A percentile compares a stretch with the other conserved stretches of the same genome.
Conservation (phyloP, 1,284 basidiomycete species). For the Apiotrichum siamense region DNA sequence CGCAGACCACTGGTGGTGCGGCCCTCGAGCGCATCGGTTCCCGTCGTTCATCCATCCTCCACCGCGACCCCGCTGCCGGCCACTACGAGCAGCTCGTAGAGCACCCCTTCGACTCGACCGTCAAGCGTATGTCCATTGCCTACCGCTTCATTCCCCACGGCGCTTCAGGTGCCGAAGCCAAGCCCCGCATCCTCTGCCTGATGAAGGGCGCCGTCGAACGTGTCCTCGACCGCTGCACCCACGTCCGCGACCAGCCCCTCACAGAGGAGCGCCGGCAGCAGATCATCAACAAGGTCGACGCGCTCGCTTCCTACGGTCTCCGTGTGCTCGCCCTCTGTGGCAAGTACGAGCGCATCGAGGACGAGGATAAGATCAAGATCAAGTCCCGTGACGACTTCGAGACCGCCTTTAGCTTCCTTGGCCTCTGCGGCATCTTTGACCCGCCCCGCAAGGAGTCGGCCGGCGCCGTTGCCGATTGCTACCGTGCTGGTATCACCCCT, state of each 20-base stretch:
- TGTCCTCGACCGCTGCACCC: conserved; percentile 53
- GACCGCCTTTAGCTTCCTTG: conserved; percentile 56
- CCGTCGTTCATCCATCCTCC: conserved; percentile 9
- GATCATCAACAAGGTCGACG: conserved; percentile 51
- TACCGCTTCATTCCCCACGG: conserved; percentile 34
- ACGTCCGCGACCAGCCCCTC: conserved; percentile 35
- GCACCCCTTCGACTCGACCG: conserved; percentile 59
- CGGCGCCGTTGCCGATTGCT: conserved; percentile 59
- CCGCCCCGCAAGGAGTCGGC: conserved; percentile 64
- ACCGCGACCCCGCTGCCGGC: conserved; percentile 18
- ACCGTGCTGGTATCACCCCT: conserved; percentile 60
- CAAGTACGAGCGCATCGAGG: conserved; percentile 47
- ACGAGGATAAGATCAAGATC: conserved; percentile 34
- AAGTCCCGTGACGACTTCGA: conserved; percentile 55
- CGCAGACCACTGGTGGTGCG: conserved; percentile 5
- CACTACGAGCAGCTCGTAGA: conserved; percentile 47
- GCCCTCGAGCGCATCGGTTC: conserved; percentile 2
- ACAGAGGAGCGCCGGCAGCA: conserved; percentile 38
- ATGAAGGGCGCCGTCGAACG: conserved; percentile 64
- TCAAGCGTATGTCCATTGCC: conserved; percentile 60
- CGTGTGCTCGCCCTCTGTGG: conserved; percentile 49
- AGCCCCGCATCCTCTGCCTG: conserved; percentile 28
- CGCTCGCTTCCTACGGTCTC: conserved; percentile 58
- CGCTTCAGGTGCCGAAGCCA: background rate
- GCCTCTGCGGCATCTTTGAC: conserved; percentile 61